A percentile compares a stretch with the other conserved stretches of the same genome.
phyloP scores from a whole-genome alignment of 306 rosid species.

The Quercus engelmannii region DNA sequence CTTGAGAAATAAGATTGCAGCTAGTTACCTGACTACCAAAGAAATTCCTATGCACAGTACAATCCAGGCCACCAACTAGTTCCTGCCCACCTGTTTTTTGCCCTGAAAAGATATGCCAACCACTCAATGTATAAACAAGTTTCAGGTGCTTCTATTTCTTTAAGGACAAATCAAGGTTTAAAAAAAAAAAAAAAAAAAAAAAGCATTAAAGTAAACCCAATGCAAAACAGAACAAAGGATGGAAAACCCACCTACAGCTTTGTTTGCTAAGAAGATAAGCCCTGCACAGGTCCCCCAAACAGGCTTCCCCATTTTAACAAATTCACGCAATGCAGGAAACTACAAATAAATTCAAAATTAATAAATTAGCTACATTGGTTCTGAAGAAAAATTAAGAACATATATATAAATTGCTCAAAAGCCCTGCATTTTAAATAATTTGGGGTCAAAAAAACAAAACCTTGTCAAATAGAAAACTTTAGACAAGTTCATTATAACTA shows the following conservation, averaged over 20 bases:
- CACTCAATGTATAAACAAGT: slow-evolving; percentile 10
- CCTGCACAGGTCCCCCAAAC: slow-evolving; percentile 99
- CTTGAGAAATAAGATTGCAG: slow-evolving; percentile 1
- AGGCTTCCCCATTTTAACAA: slow-evolving; percentile 88
- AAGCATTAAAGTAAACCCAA: neutral
- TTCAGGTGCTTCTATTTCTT: neutral
- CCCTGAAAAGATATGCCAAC: slow-evolving; percentile 51
- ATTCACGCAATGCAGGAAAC: slow-evolving; percentile 93
- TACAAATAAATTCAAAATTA: slow-evolving; percentile 9
- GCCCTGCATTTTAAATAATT: neutral
- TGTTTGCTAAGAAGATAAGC: slow-evolving; percentile 89
- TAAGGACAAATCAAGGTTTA: neutral
- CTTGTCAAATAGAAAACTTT: neutral
- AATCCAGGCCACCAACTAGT: slow-evolving; percentile 90
- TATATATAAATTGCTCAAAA: neutral
- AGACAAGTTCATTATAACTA: neutral
- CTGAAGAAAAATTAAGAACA: neutral
- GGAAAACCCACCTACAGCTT: slow-evolving; percentile 59
- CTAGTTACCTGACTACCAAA: slow-evolving; percentile 88
- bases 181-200: too few species aligned
- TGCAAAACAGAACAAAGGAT: slow-evolving; percentile 3
- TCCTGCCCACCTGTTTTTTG: slow-evolving; percentile 91
- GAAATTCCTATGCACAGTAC: slow-evolving; percentile 92
- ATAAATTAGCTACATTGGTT: neutral
- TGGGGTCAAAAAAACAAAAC: neutral